Evolutionary conservation across 2,329 filamentous ascomycete genomes (phyloP).

Genomic region (Raffaelea deltoideospora): DNA sequence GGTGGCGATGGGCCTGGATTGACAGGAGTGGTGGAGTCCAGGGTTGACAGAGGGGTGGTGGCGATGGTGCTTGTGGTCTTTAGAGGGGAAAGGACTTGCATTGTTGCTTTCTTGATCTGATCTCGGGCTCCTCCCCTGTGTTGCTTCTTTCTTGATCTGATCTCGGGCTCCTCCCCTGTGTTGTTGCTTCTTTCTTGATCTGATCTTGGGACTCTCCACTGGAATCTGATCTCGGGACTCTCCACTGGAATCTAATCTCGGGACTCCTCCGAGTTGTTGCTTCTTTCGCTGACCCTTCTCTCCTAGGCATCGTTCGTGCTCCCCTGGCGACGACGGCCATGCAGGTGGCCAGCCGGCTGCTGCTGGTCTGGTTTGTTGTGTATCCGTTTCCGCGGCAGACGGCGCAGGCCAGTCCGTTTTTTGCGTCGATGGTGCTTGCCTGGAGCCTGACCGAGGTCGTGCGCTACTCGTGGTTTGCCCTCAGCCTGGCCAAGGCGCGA

Average conservation of each 20-base stretch:
- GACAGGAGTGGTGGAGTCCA: too few species aligned
- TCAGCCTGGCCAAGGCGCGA: conserved; percentile 43
- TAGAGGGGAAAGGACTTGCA: background rate
- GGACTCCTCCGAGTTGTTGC: background rate
- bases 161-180: background rate
- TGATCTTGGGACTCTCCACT: background rate
- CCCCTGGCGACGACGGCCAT: conserved; percentile 74
- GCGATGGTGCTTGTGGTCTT: background rate
- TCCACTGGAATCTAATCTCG: background rate
- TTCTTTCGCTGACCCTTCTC: background rate
- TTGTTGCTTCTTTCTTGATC: background rate
- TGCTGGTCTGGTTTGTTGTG: conserved; percentile 80
- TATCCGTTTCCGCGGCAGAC: conserved; percentile 52
- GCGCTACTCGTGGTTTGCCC: conserved; percentile 81
- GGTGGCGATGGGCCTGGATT: too few species aligned
- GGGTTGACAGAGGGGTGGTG: too few species aligned
- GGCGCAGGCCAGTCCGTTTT: conserved; percentile 43
- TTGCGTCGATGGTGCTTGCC: conserved; percentile 66
- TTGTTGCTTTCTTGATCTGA: background rate
- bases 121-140: background rate
- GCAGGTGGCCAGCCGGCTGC: conserved; percentile 76
- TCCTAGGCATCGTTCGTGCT: conserved; percentile 67
- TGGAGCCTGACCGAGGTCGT: conserved; percentile 89
- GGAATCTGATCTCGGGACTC: background rate
- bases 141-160: background rate